A percentile compares a stretch with the other conserved stretches of the same genome.
Conservation (phyloP, 345 rosid genomes). For the Euphorbia pulcherrima region DNA sequence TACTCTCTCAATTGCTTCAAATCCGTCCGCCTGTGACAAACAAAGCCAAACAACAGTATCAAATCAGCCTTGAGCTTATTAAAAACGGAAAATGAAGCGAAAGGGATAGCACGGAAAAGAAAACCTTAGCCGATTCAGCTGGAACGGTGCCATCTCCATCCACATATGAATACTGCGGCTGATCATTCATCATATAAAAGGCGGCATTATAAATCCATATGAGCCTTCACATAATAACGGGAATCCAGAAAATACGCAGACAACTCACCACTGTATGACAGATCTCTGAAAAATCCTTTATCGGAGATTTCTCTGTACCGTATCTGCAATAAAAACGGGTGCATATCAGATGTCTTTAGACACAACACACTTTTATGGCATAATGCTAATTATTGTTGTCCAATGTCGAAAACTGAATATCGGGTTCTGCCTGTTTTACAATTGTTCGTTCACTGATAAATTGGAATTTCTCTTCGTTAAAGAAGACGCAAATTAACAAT, state of each 20-base stretch:
- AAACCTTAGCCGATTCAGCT: conserved; percentile 73
- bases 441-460: too few species aligned
- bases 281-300: conserved; percentile 71
- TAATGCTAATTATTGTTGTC: background rate
- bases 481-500: background rate
- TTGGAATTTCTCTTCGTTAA: too few species aligned
- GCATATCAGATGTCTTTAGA: conserved; percentile 10
- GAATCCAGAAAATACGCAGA: background rate
- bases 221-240: too few species aligned
- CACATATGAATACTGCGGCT: conserved; percentile 73
- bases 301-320: conserved; percentile 68
- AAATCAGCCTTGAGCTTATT: too few species aligned
- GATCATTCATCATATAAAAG: conserved; percentile 8
- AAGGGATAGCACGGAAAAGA: conserved; percentile 17
- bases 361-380: background rate
- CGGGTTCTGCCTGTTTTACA: background rate
- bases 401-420: background rate
- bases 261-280: conserved; percentile 69
- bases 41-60: background rate
- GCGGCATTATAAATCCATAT: background rate
- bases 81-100: conserved; percentile 7
- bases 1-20: conserved; percentile 54
- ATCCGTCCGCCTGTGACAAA: conserved; percentile 57
- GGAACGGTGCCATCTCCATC: conserved; percentile 98
- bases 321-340: conserved; percentile 48